These are phyloP conservation scores for Polytrichum commune DNA, from an alignment of 225 moss, liverwort and hornwort species.

Conservation along the genomic window DNA sequence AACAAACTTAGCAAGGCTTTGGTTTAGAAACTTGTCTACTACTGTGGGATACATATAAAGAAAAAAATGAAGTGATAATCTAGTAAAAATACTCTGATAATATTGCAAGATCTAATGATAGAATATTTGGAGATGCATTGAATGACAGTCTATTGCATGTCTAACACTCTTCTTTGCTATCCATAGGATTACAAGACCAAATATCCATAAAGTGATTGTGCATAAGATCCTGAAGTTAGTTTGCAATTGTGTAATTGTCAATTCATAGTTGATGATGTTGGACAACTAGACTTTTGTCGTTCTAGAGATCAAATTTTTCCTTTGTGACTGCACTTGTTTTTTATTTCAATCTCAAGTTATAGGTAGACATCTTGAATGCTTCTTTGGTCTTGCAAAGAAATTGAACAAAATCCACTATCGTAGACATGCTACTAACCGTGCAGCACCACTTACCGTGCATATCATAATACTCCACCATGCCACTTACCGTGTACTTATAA, in stretches of 20 bases:
- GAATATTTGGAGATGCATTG: too few species aligned
- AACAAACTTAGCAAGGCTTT: conserved; percentile 2
- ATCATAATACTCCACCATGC: too few species aligned
- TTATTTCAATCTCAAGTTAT: conserved; percentile 50
- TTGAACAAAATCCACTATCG: too few species aligned
- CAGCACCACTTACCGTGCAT: too few species aligned
- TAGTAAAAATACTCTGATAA: too few species aligned
- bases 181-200: conserved; percentile 20
- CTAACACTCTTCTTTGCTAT: too few species aligned
- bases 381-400: neutral
- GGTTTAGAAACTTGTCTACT: conserved; percentile 5
- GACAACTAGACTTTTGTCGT: conserved; percentile 16
- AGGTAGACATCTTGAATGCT: conserved; percentile 14
- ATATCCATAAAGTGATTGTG: conserved; percentile 14
- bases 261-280: conserved; percentile 28
- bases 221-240: conserved; percentile 20
- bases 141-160: neutral
- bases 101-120: too few species aligned
- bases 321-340: conserved; percentile 27
- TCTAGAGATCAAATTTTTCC: conserved; percentile 11
- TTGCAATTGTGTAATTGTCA: conserved; percentile 21
- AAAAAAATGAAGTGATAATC: neutral
- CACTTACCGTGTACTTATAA: too few species aligned
- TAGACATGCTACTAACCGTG: too few species aligned
- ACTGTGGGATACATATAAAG: neutral